phyloP scores from a whole-genome alignment of 768 basidiomycete genomes.

The Boletus coccyginus region DNA sequence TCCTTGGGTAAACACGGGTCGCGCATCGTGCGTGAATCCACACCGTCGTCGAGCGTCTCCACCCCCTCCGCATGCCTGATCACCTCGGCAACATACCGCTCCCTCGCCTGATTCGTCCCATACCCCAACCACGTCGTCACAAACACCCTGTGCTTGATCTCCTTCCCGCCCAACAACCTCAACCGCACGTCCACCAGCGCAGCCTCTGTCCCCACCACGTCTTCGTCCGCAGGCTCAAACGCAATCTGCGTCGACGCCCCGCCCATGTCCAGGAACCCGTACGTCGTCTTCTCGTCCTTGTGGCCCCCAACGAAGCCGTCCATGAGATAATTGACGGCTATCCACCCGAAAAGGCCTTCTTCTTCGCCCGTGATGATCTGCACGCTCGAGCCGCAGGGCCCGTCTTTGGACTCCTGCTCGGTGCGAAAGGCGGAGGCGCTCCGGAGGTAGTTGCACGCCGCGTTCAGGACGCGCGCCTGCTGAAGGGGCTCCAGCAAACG shows the following conservation, averaged over 20 bases:
- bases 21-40: slow-evolving; percentile 42
- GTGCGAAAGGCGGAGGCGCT: slow-evolving; percentile 78
- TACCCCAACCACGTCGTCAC: slow-evolving; percentile 99
- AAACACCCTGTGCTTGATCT: slow-evolving; percentile 89
- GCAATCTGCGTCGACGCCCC: slow-evolving; percentile 99
- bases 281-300: slow-evolving; percentile 67
- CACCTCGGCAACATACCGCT: slow-evolving; percentile 78
- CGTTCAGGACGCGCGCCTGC: slow-evolving; percentile 68
- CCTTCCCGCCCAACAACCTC: slow-evolving; percentile 77
- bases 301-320: slow-evolving; percentile 72
- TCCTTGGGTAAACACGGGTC: slow-evolving; percentile 92
- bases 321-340: slow-evolving; percentile 98
- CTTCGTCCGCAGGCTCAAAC: slow-evolving; percentile 77
- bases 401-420: slow-evolving; percentile 57
- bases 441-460: slow-evolving; percentile 75
- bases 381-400: slow-evolving; percentile 90
- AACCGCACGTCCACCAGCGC: slow-evolving; percentile 74
- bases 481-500: slow-evolving; percentile 70
- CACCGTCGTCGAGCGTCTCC: slow-evolving; percentile 18
- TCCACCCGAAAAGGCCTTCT: slow-evolving; percentile 98
- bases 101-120: slow-evolving; percentile 95
- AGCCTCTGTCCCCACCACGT: slow-evolving; percentile 51
- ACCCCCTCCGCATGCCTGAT: slow-evolving; percentile 54
- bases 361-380: slow-evolving; percentile 97
- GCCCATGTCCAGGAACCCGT: slow-evolving; percentile 99